Evolutionary conservation across 148 eudicot genomes (phyloP).

Genomic region (Spergularia bocconei): DNA sequence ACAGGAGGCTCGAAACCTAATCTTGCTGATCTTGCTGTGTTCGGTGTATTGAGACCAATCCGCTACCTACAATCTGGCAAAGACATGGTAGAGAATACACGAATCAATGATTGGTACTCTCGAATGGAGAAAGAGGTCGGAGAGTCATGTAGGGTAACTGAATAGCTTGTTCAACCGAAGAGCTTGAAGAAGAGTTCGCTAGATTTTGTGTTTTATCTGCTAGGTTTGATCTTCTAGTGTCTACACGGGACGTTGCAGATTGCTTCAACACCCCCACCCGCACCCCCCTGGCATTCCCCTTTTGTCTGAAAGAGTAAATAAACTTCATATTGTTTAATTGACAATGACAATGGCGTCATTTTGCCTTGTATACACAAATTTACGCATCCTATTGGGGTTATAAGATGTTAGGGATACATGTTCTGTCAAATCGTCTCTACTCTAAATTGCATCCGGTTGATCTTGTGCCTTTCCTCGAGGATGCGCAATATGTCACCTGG

Average conservation of each 20-base stretch:
- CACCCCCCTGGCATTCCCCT: neutral
- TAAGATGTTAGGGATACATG: neutral
- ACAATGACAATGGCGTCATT: neutral
- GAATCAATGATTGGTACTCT: slow-evolving; percentile 81
- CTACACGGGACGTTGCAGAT: neutral
- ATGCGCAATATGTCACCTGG: too few relatives aligned
- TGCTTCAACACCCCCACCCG: neutral
- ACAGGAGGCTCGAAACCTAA: slow-evolving; percentile 81
- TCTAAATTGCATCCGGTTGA: too few relatives aligned
- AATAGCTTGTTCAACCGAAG: slow-evolving; percentile 13
- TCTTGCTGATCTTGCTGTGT: slow-evolving; percentile 87
- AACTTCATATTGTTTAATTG: neutral
- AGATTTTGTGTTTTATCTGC: neutral
- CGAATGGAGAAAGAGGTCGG: slow-evolving; percentile 77
- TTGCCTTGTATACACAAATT: slow-evolving; percentile 15
- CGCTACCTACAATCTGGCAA: slow-evolving; percentile 80
- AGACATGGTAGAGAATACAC: slow-evolving; percentile 88
- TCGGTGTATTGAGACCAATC: slow-evolving; percentile 86
- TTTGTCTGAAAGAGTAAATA: neutral
- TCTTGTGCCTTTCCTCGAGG: too few relatives aligned
- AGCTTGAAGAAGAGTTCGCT: neutral
- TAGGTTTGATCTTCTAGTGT: slow-evolving; percentile 2
- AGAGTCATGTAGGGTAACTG: slow-evolving; percentile 46
- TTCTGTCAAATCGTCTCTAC: too few relatives aligned
- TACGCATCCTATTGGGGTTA: slow-evolving; percentile 2